phyloP scores from a whole-genome alignment of 306 rosid genomes.

The Rosa multiflora region DNA sequence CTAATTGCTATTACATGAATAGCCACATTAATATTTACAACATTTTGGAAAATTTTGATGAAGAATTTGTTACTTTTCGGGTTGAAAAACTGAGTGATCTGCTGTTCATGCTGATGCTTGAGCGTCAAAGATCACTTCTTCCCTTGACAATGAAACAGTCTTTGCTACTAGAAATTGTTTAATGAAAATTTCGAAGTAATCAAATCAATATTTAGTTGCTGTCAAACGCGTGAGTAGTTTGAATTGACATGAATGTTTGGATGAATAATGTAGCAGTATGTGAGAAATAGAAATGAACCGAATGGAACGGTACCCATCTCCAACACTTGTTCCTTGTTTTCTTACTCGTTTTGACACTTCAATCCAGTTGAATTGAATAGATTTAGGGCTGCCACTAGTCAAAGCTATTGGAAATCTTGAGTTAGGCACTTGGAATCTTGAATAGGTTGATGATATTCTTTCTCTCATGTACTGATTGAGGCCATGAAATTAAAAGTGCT shows the following conservation, averaged over 20 bases:
- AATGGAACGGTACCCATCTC: neutral
- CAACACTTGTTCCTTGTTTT: neutral
- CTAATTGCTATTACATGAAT: too few relatives aligned
- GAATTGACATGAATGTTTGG: neutral
- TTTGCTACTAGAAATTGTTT: neutral
- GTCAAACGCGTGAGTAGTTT: neutral
- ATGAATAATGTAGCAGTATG: neutral
- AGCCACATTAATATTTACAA: too few relatives aligned
- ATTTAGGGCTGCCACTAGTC: neutral
- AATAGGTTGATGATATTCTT: neutral
- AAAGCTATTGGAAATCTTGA: neutral
- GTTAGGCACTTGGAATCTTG: neutral
- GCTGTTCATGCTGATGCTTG: neutral
- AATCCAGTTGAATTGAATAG: neutral
- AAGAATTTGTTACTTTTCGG: neutral
- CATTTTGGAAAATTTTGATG: neutral
- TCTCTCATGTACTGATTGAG: neutral
- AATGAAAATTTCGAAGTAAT: neutral
- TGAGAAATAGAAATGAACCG: neutral
- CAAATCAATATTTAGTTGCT: neutral
- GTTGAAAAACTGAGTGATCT: neutral
- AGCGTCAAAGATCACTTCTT: neutral
- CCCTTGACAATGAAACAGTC: neutral
- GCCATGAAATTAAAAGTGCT: neutral
- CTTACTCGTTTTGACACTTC: neutral